Evolutionary conservation across 192 early-diverging fungal species (phyloP).

Genomic region (Podila horticola): DNA sequence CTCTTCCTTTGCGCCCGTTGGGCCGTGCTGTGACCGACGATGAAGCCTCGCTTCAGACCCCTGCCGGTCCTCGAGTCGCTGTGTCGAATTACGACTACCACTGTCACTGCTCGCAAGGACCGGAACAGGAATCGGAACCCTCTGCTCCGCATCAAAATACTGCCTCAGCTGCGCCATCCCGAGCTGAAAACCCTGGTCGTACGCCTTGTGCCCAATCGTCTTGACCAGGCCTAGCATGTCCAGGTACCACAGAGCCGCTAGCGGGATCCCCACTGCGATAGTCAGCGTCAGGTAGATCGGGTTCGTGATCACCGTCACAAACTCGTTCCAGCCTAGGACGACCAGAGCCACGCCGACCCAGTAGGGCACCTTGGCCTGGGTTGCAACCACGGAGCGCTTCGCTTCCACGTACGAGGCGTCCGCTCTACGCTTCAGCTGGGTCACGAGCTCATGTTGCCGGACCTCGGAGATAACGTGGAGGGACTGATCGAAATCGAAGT

Average conservation of each 20-base stretch:
- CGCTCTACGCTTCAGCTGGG: slow-evolving; percentile 85
- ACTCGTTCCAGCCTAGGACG: slow-evolving; percentile 96
- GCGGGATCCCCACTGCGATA: slow-evolving; percentile 14
- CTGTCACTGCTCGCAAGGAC: no score
- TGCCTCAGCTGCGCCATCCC: slow-evolving; percentile 21
- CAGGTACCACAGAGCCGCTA: slow-evolving; percentile 34
- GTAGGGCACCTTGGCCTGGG: slow-evolving; percentile 85
- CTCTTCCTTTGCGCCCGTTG: no score
- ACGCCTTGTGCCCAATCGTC: slow-evolving; percentile 9
- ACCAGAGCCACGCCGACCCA: slow-evolving; percentile 81
- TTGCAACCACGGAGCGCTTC: slow-evolving; percentile 91
- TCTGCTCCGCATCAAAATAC: neutral
- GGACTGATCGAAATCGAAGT: slow-evolving; percentile 68
- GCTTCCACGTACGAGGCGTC: slow-evolving; percentile 95
- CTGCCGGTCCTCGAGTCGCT: no score
- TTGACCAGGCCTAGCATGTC: slow-evolving; percentile 22
- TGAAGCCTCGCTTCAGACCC: no score
- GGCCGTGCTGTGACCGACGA: no score
- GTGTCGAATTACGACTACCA: no score
- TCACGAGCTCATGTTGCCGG: slow-evolving; percentile 73
- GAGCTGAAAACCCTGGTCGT: slow-evolving; percentile 16
- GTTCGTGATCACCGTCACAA: slow-evolving; percentile 82
- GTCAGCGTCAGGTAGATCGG: slow-evolving; percentile 78
- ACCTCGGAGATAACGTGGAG: slow-evolving; percentile 68
- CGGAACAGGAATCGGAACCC: no score